Evolutionary conservation across 345 rosid species (phyloP).

Genomic region (Euphorbia pulcherrima): DNA sequence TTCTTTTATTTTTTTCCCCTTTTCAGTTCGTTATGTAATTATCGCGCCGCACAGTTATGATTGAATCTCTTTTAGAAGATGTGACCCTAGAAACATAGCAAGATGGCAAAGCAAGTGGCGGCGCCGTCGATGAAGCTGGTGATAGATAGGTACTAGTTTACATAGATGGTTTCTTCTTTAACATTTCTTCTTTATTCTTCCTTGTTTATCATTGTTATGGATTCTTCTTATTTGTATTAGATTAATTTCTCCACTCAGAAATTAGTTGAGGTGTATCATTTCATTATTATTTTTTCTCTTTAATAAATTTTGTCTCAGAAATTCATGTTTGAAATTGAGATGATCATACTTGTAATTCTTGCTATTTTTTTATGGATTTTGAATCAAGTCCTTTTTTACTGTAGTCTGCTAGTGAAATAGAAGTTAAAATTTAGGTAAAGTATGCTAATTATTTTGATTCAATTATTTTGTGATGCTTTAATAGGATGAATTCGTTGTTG

Average conservation of each 20-base stretch:
- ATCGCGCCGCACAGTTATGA: neutral
- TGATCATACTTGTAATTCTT: neutral
- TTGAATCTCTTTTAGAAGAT: neutral
- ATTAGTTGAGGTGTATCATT: neutral
- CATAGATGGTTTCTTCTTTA: conserved; percentile 12
- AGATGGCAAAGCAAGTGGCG: neutral
- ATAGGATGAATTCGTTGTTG: neutral
- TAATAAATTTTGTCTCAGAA: neutral
- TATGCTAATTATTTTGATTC: too few relatives aligned
- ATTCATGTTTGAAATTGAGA: neutral
- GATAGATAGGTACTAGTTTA: conserved; percentile 27
- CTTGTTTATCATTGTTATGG: neutral
- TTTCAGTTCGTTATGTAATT: neutral
- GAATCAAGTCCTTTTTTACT: neutral
- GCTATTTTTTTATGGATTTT: too few relatives aligned
- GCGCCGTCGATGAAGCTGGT: conserved; percentile 25
- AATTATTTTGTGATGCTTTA: neutral
- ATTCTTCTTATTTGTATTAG: neutral
- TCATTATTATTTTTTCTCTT: neutral
- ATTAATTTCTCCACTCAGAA: neutral
- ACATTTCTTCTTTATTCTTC: neutral
- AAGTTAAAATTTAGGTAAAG: too few relatives aligned
- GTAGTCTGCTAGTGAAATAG: too few relatives aligned
- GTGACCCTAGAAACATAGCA: conserved; percentile 15
- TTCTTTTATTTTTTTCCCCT: too few relatives aligned